Evolutionary conservation across 169 alveolate genomes (phyloP).

Genomic region (Plasmodium gaboni): DNA sequence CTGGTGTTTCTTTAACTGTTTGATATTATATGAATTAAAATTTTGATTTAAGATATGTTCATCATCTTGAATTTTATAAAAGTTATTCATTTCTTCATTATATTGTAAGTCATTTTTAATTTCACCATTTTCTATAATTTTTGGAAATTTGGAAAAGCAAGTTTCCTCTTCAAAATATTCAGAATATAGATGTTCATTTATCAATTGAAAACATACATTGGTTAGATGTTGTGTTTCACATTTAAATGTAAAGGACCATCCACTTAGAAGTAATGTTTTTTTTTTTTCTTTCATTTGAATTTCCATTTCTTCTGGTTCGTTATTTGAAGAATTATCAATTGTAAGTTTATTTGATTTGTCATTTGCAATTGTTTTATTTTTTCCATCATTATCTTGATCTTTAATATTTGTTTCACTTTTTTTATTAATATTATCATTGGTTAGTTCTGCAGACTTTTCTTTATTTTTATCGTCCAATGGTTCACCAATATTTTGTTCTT

Average conservation of each 20-base stretch:
- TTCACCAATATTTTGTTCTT: not conserved
- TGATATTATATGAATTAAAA: too few species aligned
- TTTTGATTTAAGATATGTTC: not conserved
- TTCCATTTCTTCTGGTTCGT: slow-evolving; percentile 33
- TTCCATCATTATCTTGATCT: slow-evolving; percentile 10
- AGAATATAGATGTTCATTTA: slow-evolving; percentile 58
- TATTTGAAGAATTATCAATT: not conserved
- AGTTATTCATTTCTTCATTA: slow-evolving; percentile 26
- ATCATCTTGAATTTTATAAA: slow-evolving; percentile 16
- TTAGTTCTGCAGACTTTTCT: not conserved
- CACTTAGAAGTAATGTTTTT: slow-evolving; percentile 51
- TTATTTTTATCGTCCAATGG: slow-evolving; percentile 1
- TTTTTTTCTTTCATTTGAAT: slow-evolving; percentile 73
- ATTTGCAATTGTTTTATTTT: not conserved
- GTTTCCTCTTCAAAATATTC: slow-evolving; percentile 45
- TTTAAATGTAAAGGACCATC: slow-evolving; percentile 74
- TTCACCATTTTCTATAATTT: slow-evolving; percentile 58
- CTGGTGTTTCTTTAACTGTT: not conserved
- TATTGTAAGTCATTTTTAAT: slow-evolving; percentile 39
- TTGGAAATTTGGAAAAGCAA: slow-evolving; percentile 41
- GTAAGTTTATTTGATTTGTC: not conserved
- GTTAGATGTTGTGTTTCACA: slow-evolving; percentile 39
- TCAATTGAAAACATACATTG: slow-evolving; percentile 49
- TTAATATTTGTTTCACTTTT: slow-evolving; percentile 3
- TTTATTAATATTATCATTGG: not conserved